Conservation (phyloP, 805 yeast species). For the Candida insectorum region DNA sequence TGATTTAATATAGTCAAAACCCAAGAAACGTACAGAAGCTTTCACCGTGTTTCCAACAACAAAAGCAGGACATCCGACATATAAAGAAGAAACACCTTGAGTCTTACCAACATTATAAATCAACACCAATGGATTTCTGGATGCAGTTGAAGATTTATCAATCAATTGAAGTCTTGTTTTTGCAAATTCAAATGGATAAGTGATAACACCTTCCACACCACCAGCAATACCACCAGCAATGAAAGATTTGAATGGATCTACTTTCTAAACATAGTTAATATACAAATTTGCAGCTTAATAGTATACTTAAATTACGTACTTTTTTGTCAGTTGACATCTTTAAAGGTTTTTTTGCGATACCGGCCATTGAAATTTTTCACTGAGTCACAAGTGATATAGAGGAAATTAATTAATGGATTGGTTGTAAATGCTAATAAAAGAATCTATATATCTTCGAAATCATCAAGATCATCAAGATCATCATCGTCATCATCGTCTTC, state of each 20-base stretch:
- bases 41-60: conserved; percentile 95
- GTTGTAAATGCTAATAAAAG: too few species aligned
- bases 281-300: too few species aligned
- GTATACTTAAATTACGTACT: conserved; percentile 6
- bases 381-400: conserved; percentile 3
- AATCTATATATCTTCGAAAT: conserved; percentile 22
- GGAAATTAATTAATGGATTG: too few species aligned
- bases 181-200: conserved; percentile 97
- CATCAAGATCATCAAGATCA: conserved; percentile 27
- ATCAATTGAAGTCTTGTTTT: conserved; percentile 87
- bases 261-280: conserved; percentile 23
- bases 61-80: conserved; percentile 95
- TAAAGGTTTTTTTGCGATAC: conserved; percentile 6
- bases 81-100: conserved; percentile 77
- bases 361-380: conserved; percentile 4
- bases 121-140: conserved; percentile 81
- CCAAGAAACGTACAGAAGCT: conserved; percentile 92
- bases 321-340: conserved; percentile 10
- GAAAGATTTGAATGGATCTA: conserved; percentile 77
- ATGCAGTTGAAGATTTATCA: conserved; percentile 57
- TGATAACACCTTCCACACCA: conserved; percentile 87
- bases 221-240: conserved; percentile 97
- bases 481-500: conserved; percentile 50
- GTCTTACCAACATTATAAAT: conserved; percentile 69
- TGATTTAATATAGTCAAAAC: conserved; percentile 83